Evolutionary conservation across 305 asterid species (phyloP).

Genomic region (Solanum chacoense): DNA sequence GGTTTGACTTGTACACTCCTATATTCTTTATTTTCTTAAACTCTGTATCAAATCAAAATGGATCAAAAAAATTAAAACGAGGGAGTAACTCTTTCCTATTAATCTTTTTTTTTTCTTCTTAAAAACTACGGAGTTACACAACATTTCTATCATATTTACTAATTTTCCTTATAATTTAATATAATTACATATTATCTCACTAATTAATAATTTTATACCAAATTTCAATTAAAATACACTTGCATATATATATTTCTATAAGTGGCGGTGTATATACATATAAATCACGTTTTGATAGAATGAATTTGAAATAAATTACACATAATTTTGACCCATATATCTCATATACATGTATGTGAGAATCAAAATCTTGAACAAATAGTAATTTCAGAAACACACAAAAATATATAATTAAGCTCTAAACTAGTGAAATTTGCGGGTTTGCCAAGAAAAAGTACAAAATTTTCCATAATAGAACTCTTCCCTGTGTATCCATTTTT

Average conservation of each 20-base stretch:
- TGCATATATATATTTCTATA: no score
- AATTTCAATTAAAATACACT: no score
- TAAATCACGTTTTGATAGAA: neutral
- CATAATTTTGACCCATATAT: no score
- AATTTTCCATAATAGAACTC: neutral
- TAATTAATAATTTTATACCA: neutral
- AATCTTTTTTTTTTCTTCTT: neutral
- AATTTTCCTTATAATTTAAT: no score
- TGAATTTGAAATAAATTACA: no score
- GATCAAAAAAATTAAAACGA: no score
- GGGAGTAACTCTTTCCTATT: neutral
- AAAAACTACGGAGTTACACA: neutral
- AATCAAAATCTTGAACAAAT: no score
- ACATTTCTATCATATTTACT: neutral
- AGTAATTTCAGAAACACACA: no score
- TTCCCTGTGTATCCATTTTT: neutral
- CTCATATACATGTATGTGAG: neutral
- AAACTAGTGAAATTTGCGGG: neutral
- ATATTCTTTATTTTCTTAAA: no score
- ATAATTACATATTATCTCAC: neutral
- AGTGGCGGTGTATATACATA: neutral
- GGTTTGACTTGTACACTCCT: neutral
- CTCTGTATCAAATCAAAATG: no score
- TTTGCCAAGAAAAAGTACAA: neutral
- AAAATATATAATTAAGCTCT: neutral